These are phyloP conservation scores for Punica granatum DNA, from an alignment of 345 rosid species.

Conservation along the genomic window DNA sequence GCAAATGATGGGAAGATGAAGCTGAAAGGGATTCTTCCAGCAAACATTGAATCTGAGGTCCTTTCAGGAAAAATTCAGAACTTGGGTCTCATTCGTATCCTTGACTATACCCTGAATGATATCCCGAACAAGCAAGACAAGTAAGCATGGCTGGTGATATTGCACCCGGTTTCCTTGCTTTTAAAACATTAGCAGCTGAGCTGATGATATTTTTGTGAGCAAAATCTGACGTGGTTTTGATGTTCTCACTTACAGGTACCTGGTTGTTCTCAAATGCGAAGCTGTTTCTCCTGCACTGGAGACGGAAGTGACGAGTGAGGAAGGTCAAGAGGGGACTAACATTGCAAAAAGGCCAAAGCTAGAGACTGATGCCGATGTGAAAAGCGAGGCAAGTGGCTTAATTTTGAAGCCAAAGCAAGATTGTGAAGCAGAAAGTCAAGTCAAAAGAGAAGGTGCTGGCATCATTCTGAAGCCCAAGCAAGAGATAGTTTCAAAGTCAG, in stretches of 20 bases:
- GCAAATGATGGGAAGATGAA: constrained; percentile 76
- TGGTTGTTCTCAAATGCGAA: constrained; percentile 73
- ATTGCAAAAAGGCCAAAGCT: constrained; percentile 35
- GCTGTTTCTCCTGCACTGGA: constrained; percentile 63
- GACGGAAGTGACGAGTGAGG: constrained; percentile 31
- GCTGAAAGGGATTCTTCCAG: constrained; percentile 56
- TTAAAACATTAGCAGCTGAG: neutral
- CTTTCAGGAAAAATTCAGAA: constrained; percentile 66
- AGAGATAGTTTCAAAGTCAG: constrained; percentile 58
- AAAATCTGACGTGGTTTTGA: neutral
- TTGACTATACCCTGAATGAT: constrained; percentile 73
- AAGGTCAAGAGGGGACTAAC: constrained; percentile 22
- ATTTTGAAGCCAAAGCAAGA: constrained; percentile 39
- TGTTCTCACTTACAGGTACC: constrained; percentile 34
- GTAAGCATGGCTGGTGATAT: constrained; percentile 19
- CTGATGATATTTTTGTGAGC: constrained; percentile 1
- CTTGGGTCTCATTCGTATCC: constrained; percentile 55
- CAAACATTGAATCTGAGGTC: constrained; percentile 52
- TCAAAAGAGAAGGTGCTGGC: constrained; percentile 24
- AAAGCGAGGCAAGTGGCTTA: constrained; percentile 17
- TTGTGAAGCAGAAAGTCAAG: constrained; percentile 7
- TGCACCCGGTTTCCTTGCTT: neutral
- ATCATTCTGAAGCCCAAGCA: constrained; percentile 64
- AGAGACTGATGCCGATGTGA: constrained; percentile 14
- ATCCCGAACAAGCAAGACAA: constrained; percentile 78